phyloP scores from a whole-genome alignment of 495 filamentous ascomycete species.

The Penicillium fimorum region DNA sequence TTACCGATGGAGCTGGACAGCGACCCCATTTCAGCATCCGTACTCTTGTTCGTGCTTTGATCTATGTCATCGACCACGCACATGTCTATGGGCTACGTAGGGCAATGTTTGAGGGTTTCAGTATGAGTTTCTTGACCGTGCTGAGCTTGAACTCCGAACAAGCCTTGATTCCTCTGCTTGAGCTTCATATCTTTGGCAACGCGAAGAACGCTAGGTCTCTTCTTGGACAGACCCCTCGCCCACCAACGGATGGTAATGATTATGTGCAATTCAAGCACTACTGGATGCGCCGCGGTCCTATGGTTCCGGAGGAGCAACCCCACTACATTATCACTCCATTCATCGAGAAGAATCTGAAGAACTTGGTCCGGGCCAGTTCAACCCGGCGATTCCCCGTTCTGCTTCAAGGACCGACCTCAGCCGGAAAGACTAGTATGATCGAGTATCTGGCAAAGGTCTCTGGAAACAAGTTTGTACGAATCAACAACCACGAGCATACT shows the following conservation, averaged over 20 bases:
- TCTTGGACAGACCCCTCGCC: conserved; percentile 69
- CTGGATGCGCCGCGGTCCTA: conserved; percentile 78
- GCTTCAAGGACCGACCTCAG: conserved; percentile 95
- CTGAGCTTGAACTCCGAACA: conserved; percentile 75
- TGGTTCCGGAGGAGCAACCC: conserved; percentile 63
- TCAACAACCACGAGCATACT: conserved; percentile 99
- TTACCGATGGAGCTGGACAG: conserved; percentile 92
- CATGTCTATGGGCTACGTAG: conserved; percentile 84
- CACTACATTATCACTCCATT: conserved; percentile 98
- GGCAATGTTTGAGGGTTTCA: conserved; percentile 91
- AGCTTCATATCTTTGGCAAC: conserved; percentile 71
- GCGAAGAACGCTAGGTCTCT: conserved; percentile 63
- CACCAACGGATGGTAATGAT: conserved; percentile 68
- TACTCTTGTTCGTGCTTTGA: conserved; percentile 86
- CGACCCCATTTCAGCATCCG: conserved; percentile 94
- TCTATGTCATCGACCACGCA: conserved; percentile 79
- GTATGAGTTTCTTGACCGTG: conserved; percentile 94
- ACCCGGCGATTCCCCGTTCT: conserved; percentile 90
- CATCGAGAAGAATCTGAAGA: conserved; percentile 89
- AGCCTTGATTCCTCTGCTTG: conserved; percentile 74
- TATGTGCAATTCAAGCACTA: conserved; percentile 93
- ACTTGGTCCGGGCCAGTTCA: conserved; percentile 87
- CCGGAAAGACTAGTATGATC: conserved; percentile 99
- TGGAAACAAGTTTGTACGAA: conserved; percentile 93
- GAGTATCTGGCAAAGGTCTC: conserved; percentile 94